Evolutionary conservation across 495 filamentous ascomycete genomes (phyloP).

Genomic region (Baudoinia panamericana): DNA sequence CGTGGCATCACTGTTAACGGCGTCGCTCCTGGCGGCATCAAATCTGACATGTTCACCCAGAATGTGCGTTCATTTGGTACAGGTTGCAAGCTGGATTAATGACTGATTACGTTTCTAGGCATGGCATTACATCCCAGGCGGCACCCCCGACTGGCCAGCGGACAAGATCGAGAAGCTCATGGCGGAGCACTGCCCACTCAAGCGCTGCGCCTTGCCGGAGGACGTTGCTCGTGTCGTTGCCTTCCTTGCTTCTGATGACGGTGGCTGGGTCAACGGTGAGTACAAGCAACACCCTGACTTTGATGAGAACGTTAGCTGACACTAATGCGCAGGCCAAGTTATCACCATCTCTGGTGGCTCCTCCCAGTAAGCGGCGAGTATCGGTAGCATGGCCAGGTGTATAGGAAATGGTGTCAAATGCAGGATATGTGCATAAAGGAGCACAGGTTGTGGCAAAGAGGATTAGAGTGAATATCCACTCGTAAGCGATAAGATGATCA

Average conservation of each 20-base stretch:
- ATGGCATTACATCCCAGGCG: constrained; percentile 46
- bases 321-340: constrained; percentile 32
- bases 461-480: too few species aligned
- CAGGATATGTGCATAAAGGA: too few species aligned
- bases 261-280: constrained; percentile 51
- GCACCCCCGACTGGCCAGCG: constrained; percentile 29
- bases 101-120: constrained; percentile 12
- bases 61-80: constrained; percentile 28
- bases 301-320: too few species aligned
- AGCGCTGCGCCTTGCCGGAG: constrained; percentile 40
- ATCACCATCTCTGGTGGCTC: constrained; percentile 34
- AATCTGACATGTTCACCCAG: constrained; percentile 60
- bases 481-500: too few species aligned
- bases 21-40: constrained; percentile 63
- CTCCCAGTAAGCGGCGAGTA: constrained; percentile 33
- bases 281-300: constrained; percentile 3
- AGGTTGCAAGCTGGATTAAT: not conserved
- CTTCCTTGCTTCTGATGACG: constrained; percentile 42
- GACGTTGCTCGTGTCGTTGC: constrained; percentile 48
- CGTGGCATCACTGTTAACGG: constrained; percentile 65
- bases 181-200: constrained; percentile 37
- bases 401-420: too few species aligned
- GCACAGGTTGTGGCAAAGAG: too few species aligned
- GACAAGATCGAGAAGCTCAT: constrained; percentile 34
- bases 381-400: too few species aligned